Base-by-base conservation (phyloP, 805 yeast species). In the Cyberlindnera petersonii region DNA sequence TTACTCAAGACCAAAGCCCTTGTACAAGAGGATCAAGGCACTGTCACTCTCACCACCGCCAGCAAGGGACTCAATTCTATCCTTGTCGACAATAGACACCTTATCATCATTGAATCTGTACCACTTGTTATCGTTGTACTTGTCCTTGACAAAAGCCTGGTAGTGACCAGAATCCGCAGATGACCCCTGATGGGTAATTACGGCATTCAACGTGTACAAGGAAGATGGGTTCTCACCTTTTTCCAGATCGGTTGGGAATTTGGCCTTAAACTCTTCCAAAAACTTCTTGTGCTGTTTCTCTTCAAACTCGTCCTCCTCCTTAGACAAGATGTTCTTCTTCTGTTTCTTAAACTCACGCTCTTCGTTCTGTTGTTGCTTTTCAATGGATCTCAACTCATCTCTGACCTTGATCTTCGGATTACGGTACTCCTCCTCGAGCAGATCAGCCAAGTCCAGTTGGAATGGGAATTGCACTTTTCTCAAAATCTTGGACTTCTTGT, bases 1-100 rank as follows among this genome's bases (percentile, higher is more conserved):
- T 38, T 43, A 55, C 32, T 64, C 72, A 49, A 82, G 65, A 15
- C 91, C 95, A 48, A 82, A 75, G 6, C 87, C 94, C 58, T 82
- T 82, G 68, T 93, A 93, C 39, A 93, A 65, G 50, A 91, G 71
- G 40, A 93, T 81, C 61, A 93, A 74, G 3, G 98, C 99, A 55
- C 93, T 80, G 63, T 93, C 99, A 52, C 95, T 79, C 66, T 94
- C 98, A 42, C 98, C 97, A 41, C 99, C 99, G 31, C 98, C 99
- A 5, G 97, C 85, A 49, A 93, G 71, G 40, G 74, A 63, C 60
- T 88, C 96, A 44, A 93, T 79, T 57, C 77, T 86, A 36, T 88
- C 93, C 56, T 78, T 83, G 46, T 72, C 77, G n/a, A 89, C 88
- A 29, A 71, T 66, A 7, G 77, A 68, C 14, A 93, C 95, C 58